Evolutionary conservation across 495 filamentous ascomycete species (phyloP).

Genomic region (Neurospora africana): DNA sequence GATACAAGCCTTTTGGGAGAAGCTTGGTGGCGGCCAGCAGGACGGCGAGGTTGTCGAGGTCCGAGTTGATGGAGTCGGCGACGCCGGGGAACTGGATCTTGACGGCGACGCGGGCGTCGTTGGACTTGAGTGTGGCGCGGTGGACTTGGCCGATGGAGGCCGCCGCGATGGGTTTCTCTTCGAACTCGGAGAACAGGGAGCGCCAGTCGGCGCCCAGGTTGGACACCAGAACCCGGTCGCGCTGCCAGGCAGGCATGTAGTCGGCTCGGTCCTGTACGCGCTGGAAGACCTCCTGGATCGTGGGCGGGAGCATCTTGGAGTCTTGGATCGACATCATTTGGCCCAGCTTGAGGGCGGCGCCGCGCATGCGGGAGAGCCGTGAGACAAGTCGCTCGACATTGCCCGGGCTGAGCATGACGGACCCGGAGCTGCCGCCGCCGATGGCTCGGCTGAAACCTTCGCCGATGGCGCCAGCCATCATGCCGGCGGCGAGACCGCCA

Average conservation of each 20-base stretch:
- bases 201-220: conserved; percentile 85
- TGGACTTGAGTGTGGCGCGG: conserved; percentile 67
- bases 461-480: conserved; percentile 87
- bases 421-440: conserved; percentile 48
- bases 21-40: conserved; percentile 82
- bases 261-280: conserved; percentile 94
- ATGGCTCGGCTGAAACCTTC: conserved; percentile 67
- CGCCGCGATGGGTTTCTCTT: conserved; percentile 86
- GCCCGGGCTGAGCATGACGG: conserved; percentile 73
- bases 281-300: conserved; percentile 78
- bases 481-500: conserved; percentile 80
- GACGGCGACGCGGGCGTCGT: conserved; percentile 69
- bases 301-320: conserved; percentile 82
- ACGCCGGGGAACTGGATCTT: conserved; percentile 99
- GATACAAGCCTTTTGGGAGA: conserved; percentile 81
- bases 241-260: conserved; percentile 93
- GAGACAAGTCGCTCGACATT: conserved; percentile 90
- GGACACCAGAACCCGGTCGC: conserved; percentile 64
- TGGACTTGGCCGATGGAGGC: conserved; percentile 99
- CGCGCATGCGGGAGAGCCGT: conserved; percentile 90
- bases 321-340: conserved; percentile 99
- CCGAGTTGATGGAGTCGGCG: conserved; percentile 86
- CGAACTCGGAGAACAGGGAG: conserved; percentile 69
- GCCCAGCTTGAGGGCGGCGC: conserved; percentile 93
- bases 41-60: conserved; percentile 83